Base-by-base conservation (phyloP, 805 yeast species). In the Saccharomycopsis javanensis region DNA sequence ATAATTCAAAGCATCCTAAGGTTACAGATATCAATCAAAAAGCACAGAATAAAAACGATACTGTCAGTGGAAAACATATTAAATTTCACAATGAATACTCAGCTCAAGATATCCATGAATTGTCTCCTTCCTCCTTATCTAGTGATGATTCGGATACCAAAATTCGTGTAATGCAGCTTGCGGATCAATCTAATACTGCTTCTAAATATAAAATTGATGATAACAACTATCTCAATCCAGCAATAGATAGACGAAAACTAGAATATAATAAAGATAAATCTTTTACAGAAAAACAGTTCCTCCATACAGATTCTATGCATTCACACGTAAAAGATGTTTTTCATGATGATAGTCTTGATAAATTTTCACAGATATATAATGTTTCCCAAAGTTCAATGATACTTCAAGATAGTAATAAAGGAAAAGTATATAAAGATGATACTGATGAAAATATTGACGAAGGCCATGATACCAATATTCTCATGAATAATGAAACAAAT, bases 401-500 rank as follows among this genome's bases (percentile, higher is more conserved):
- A 23, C 23, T 45, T 5, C 55, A 54, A 20, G 34, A 58, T 7
- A 51, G 57, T 3, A 56, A 57, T 33, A 5, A 30, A 10, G 37
- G 53, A 46, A 46, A 55, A 33, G 35, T 25, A 15, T 23, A 27
- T 35, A 52, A 23, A 28, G 27, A 28, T 11, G n/a, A 13, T 20
- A 28, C 53, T 5, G 50, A 59, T 34, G 37, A 52, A 45, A 48
- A 55, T 13, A 30, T 50, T 6, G 54, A 50, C 5, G 57, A 46
- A 45, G n/a, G 25, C 18, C 45, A 15, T 13, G 58, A 56, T 33
- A 50, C 20, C 18, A 23, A n/a, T 3, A 38, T 51, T 7, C 61
- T 62, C 20, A 18, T 31, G 5, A 51, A 50, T 11, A 16, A 23
- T 5, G 57, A 51, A 7, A 51, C 52, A 62, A 27, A 37, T 61